Conservation (phyloP, 768 basidiomycete genomes). For the Termitomyces eurrhizus region DNA sequence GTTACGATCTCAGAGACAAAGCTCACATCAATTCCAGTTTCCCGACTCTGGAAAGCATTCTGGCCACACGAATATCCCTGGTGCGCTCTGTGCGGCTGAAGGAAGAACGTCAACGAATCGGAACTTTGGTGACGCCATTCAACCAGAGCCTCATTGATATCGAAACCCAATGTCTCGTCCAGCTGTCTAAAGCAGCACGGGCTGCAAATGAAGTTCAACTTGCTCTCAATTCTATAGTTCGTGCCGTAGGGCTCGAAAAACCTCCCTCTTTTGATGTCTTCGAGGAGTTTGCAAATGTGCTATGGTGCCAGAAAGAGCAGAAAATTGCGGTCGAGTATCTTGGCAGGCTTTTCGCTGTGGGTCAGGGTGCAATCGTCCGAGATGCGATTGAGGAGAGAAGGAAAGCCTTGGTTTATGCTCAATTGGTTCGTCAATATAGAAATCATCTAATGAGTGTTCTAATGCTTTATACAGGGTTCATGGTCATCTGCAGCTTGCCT, state of each 20-base stretch:
- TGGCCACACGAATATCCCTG: conserved; percentile 81
- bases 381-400: conserved; percentile 14
- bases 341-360: conserved; percentile 28
- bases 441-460: neutral
- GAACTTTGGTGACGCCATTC: conserved; percentile 58
- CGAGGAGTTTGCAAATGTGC: conserved; percentile 83
- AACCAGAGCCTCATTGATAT: conserved; percentile 45
- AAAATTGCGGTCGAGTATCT: conserved; percentile 76
- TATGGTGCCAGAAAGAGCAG: conserved; percentile 88
- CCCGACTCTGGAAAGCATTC: conserved; percentile 64
- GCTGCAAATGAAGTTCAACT: conserved; percentile 66
- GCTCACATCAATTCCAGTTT: conserved; percentile 41
- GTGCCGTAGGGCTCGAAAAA: conserved; percentile 61
- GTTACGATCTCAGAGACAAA: neutral
- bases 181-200: conserved; percentile 70
- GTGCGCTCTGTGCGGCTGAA: conserved; percentile 64
- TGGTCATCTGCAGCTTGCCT: conserved; percentile 90
- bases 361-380: conserved; percentile 17
- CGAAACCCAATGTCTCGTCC: conserved; percentile 69
- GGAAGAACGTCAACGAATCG: conserved; percentile 75
- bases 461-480: conserved; percentile 56
- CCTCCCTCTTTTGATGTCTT: conserved; percentile 48
- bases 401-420: conserved; percentile 50
- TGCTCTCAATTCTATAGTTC: conserved; percentile 80
- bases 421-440: conserved; percentile 47